phyloP scores from a whole-genome alignment of 179 eudicot species.

The Spergularia azorica region DNA sequence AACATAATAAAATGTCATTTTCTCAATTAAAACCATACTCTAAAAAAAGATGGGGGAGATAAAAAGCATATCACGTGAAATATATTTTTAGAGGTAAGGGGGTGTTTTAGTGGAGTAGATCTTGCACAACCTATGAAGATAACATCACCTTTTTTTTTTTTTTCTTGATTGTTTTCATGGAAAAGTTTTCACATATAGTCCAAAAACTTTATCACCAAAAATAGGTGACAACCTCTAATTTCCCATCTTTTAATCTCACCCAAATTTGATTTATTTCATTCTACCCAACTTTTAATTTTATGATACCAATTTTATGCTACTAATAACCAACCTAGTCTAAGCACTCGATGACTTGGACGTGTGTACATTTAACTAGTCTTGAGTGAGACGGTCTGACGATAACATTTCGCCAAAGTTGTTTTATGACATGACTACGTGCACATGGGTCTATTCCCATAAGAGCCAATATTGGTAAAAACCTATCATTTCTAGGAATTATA shows the following conservation, averaged over 20 bases:
- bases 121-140: conserved; percentile 17
- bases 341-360: no score
- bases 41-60: no score
- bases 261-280: background rate
- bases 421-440: no score
- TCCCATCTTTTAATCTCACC: background rate
- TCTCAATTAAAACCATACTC: background rate
- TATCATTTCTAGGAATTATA: no score
- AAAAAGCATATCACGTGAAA: conserved; percentile 23
- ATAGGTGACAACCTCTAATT: background rate
- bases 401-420: no score
- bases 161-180: conserved; percentile 29
- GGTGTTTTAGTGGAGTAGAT: conserved; percentile 17
- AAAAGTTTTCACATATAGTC: conserved; percentile 22
- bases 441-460: no score
- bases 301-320: no score
- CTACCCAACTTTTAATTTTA: no score
- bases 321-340: no score
- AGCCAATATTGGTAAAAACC: no score
- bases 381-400: no score
- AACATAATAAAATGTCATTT: background rate
- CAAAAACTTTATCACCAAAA: conserved; percentile 21
- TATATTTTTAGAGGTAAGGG: background rate
- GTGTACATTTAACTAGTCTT: no score
- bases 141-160: conserved; percentile 10